Percentiles rank a stretch among this genome's conserved stretches.
phyloP scores from a whole-genome alignment of 495 filamentous ascomycete species.

The Aspergillus carlsbadensis region DNA sequence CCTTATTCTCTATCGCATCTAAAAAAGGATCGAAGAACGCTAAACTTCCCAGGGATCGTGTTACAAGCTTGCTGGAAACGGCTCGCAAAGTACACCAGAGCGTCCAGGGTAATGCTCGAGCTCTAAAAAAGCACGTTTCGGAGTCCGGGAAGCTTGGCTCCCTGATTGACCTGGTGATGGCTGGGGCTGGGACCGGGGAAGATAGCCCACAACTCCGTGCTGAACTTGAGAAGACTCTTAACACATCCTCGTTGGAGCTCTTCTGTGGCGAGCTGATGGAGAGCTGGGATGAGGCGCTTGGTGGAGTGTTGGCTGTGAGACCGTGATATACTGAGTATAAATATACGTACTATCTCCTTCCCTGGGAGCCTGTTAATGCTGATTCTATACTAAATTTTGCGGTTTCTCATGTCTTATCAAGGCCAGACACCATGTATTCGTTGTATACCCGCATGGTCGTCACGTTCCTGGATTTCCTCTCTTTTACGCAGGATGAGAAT shows the following conservation, averaged over 20 bases:
- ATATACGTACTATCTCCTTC: neutral
- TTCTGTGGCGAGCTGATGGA: conserved; percentile 47
- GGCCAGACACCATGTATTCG: too few species aligned
- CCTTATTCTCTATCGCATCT: conserved; percentile 27
- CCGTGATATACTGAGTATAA: conserved; percentile 21
- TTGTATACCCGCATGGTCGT: too few species aligned
- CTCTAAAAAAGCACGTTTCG: conserved; percentile 36
- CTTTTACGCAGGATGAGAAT: too few species aligned
- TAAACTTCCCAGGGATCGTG: conserved; percentile 35
- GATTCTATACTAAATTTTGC: too few species aligned
- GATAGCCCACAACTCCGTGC: conserved; percentile 31
- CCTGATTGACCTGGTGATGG: conserved; percentile 35
- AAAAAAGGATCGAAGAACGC: conserved; percentile 33
- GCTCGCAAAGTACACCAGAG: conserved; percentile 33
- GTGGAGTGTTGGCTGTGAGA: conserved; percentile 36
- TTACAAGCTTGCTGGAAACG: conserved; percentile 27
- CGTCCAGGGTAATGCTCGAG: conserved; percentile 33
- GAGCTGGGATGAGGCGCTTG: conserved; percentile 47
- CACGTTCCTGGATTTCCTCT: too few species aligned
- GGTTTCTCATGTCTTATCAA: too few species aligned
- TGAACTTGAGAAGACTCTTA: conserved; percentile 33
- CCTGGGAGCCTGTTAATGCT: too few species aligned
- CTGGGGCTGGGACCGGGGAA: conserved; percentile 23
- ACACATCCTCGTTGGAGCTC: conserved; percentile 37
- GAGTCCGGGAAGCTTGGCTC: conserved; percentile 38